These are phyloP conservation scores for Kluyveromyces wickerhamii DNA, from an alignment of 805 yeast species.

Conservation along the genomic window DNA sequence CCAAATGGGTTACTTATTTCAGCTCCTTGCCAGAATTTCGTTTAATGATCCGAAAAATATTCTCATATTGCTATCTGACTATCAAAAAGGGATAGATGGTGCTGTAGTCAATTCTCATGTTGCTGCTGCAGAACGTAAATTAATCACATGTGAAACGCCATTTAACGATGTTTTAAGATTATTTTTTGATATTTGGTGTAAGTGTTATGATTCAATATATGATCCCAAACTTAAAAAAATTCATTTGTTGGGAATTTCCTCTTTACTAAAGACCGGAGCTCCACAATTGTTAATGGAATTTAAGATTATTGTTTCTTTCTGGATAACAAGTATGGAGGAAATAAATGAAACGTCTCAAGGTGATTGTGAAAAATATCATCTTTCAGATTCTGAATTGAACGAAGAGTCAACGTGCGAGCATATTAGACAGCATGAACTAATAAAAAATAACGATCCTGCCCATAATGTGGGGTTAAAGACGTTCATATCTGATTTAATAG, in stretches of 20 bases:
- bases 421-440: constrained; percentile 33
- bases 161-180: constrained; percentile 22
- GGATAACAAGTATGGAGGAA: constrained; percentile 62
- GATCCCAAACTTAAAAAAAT: constrained; percentile 72
- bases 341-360: constrained; percentile 53
- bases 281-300: constrained; percentile 25
- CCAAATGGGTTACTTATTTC: constrained; percentile 29
- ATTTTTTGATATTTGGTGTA: constrained; percentile 32
- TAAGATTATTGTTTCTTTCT: constrained; percentile 32
- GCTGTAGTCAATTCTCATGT: constrained; percentile 15
- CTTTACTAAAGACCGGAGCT: constrained; percentile 37
- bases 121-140: constrained; percentile 17
- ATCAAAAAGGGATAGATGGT: constrained; percentile 19
- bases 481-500: constrained; percentile 32
- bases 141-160: constrained; percentile 21
- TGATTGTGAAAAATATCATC: constrained; percentile 47
- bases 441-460: constrained; percentile 41
- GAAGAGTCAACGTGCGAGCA: constrained; percentile 37
- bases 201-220: constrained; percentile 49
- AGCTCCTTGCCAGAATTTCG: constrained; percentile 31
- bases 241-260: constrained; percentile 52
- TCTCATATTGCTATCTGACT: constrained; percentile 24
- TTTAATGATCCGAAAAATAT: constrained; percentile 29
- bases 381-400: constrained; percentile 32
- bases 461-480: constrained; percentile 43